Evolutionary conservation across 495 filamentous ascomycete species (phyloP), one percentile per base, ranked within the genome.

Genomic region (Aspergillus panamensis): DNA sequence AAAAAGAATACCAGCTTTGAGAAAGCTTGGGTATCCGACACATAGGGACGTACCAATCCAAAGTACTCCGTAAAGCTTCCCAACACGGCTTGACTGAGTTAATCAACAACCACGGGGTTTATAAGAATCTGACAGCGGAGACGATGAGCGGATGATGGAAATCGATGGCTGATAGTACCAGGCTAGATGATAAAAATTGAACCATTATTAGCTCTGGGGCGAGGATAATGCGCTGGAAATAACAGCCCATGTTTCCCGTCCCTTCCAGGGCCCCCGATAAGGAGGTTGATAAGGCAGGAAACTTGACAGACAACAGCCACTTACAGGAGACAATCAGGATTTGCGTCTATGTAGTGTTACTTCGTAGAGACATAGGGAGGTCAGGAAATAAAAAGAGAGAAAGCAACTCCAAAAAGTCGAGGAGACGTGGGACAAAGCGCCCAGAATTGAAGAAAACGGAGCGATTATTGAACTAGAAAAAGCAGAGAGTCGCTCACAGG

Each of bases 11-110:
- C 29, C 56, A 45, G 58, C 30, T 37, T 37, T 51, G 51, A 33
- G 45, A 25, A 48, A 45, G 51, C 51, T 51, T 60, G n/a, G n/a
- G n/a, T n/a, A 45, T 55, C 58, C 45, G 51, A 51, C 33, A 60
- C 58, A 37, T 60, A 55, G 19, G 12, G 42, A 53, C 58, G 33
- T 42, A 51, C 37, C 31, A 19, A 51, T 48, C 57, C 44, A 12
- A 33, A 39, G 50, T n/a, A n/a, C n/a, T n/a, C n/a, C n/a, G n/a
- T 17, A 20, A 20, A 45, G 42, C n/a, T 40, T 35, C 39, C 10
- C 19, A 17, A 19, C 54, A 50, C 45, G 31, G 16, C 21, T 58
- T 17, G 37, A 37, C 45, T 31, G 8, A 25, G 14, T 43, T 19
- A 2, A 43, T 3, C 37, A 29, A 51, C 7, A 47, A 47, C 37